Evolutionary conservation across 2,329 filamentous ascomycete genomes (phyloP).

Genomic region (Ophiocordyceps sinensis): DNA sequence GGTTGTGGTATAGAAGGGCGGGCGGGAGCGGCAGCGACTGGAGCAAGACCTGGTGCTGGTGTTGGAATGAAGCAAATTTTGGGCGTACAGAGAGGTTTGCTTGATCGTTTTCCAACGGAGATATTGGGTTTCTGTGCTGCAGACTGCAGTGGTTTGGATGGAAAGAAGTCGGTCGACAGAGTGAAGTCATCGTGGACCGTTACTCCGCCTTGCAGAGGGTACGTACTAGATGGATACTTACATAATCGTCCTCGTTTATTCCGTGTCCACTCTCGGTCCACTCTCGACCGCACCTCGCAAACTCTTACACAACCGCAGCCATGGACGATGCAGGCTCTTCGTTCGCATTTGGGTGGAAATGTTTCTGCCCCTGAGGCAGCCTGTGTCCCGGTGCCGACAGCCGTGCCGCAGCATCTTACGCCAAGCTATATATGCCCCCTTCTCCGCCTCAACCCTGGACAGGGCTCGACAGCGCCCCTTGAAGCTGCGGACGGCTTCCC

Average conservation of each 20-base stretch:
- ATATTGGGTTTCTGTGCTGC: too few species aligned
- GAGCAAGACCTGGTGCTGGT: too few species aligned
- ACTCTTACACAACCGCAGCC: neutral
- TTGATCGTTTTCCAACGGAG: too few species aligned
- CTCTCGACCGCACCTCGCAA: neutral
- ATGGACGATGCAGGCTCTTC: too few species aligned
- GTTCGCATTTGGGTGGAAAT: neutral
- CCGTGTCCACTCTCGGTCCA: neutral
- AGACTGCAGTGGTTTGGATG: too few species aligned
- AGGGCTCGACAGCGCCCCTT: too few species aligned
- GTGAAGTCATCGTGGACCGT: too few species aligned
- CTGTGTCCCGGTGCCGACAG: neutral
- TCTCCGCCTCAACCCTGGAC: constrained; percentile 2
- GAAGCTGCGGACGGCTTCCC: too few species aligned
- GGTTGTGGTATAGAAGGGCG: neutral
- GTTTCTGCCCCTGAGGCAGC: constrained; percentile 2
- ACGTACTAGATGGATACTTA: neutral
- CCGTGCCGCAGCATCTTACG: neutral
- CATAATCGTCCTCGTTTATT: neutral
- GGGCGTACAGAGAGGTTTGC: too few species aligned
- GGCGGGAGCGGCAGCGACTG: too few species aligned
- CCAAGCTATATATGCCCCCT: neutral
- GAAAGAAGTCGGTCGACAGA: too few species aligned
- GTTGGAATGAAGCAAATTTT: too few species aligned
- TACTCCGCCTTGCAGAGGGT: neutral